A percentile compares a stretch with the other conserved stretches of the same genome.
These are phyloP conservation scores for Globisporangium iwayamae DNA, from an alignment of 352 stramenopile species.

Conservation along the genomic window DNA sequence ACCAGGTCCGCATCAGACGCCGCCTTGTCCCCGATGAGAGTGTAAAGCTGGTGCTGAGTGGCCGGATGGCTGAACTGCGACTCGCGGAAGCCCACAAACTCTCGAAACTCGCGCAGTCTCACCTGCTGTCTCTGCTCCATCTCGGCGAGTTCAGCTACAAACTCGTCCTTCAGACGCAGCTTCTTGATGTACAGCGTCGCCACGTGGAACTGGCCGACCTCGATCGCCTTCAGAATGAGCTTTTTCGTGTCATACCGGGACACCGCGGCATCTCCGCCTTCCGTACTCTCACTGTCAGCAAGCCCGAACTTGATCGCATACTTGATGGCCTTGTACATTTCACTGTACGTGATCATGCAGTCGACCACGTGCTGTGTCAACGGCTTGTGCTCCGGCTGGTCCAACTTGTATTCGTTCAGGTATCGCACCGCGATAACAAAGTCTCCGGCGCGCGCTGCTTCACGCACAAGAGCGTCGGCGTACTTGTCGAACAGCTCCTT, in stretches of 20 bases:
- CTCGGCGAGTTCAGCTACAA: slow-evolving; percentile 45
- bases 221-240: slow-evolving; percentile 57
- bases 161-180: slow-evolving; percentile 61
- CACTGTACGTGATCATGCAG: slow-evolving; percentile 56
- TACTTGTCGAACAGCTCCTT: slow-evolving; percentile 44
- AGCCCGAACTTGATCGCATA: slow-evolving; percentile 85
- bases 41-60: slow-evolving; percentile 33
- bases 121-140: slow-evolving; percentile 57
- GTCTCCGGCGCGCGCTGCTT: slow-evolving; percentile 54
- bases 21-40: slow-evolving; percentile 36
- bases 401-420: slow-evolving; percentile 78
- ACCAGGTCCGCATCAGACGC: slow-evolving; percentile 41
- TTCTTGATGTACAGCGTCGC: slow-evolving; percentile 79
- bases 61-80: slow-evolving; percentile 44
- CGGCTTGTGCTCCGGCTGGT: slow-evolving; percentile 31
- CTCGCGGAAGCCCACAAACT: slow-evolving; percentile 45
- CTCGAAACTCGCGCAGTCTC: slow-evolving; percentile 54
- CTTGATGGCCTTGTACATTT: slow-evolving; percentile 89
- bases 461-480: slow-evolving; percentile 48
- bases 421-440: slow-evolving; percentile 68
- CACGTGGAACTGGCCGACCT: slow-evolving; percentile 71
- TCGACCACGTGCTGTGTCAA: slow-evolving; percentile 63
- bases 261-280: slow-evolving; percentile 22
- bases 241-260: slow-evolving; percentile 41
- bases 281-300: slow-evolving; percentile 23